These are phyloP conservation scores for Xylariaceae sp. DNA, from an alignment of 2,329 filamentous ascomycete species.

Conservation along the genomic window DNA sequence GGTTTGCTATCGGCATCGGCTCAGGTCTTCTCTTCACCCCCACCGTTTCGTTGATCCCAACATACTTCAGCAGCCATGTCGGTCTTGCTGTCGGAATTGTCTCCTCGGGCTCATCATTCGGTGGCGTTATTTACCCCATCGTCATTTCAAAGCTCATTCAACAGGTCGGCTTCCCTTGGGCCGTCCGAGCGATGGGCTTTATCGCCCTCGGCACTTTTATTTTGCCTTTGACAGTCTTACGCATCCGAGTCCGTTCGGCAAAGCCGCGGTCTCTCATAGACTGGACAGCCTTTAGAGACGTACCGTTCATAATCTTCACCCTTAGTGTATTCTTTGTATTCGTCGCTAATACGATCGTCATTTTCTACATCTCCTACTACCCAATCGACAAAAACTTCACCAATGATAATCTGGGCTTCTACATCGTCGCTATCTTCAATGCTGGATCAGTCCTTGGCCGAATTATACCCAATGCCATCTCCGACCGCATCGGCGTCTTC, in stretches of 20 bases:
- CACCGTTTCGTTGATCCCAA: slow-evolving; percentile 29
- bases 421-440: slow-evolving; percentile 40
- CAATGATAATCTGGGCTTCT: slow-evolving; percentile 33
- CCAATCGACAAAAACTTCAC: slow-evolving; percentile 29
- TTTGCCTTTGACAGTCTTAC: slow-evolving; percentile 25
- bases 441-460: slow-evolving; percentile 39
- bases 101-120: slow-evolving; percentile 30
- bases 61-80: slow-evolving; percentile 30
- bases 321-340: slow-evolving; percentile 34
- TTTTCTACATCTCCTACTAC: slow-evolving; percentile 41
- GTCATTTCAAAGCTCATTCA: slow-evolving; percentile 21
- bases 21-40: slow-evolving; percentile 39
- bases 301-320: slow-evolving; percentile 34
- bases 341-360: slow-evolving; percentile 35
- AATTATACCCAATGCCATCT: slow-evolving; percentile 34
- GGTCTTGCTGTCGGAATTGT: slow-evolving; percentile 33
- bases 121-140: slow-evolving; percentile 34
- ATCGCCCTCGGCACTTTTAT: slow-evolving; percentile 24
- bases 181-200: slow-evolving; percentile 28
- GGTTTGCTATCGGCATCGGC: slow-evolving; percentile 40
- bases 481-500: slow-evolving; percentile 36
- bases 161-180: slow-evolving; percentile 26
- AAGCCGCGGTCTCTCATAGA: slow-evolving; percentile 36
- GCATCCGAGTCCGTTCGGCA: slow-evolving; percentile 33
- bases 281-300: slow-evolving; percentile 36